phyloP scores from a whole-genome alignment of 345 rosid species.

The Pugionium cornutum region DNA sequence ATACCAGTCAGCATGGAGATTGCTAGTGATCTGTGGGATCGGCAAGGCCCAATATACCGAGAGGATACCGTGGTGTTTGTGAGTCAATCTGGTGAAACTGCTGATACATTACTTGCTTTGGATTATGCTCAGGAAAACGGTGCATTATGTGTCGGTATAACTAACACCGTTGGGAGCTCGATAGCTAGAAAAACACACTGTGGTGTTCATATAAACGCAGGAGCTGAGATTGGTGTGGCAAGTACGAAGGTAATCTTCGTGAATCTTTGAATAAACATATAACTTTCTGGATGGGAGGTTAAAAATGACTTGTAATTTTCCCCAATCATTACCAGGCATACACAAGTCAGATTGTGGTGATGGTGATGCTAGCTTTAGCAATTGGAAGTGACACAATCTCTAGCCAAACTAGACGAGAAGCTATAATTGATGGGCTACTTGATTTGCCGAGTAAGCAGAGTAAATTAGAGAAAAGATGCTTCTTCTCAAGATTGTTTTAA shows the following conservation, averaged over 20 bases:
- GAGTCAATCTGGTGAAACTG: conserved; percentile 99
- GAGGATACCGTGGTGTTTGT: conserved; percentile 97
- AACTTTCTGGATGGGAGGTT: no score
- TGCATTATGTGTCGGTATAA: conserved; percentile 95
- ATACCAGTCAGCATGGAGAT: conserved; percentile 98
- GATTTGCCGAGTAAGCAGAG: conserved; percentile 76
- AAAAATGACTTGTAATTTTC: background rate
- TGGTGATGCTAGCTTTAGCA: conserved; percentile 95
- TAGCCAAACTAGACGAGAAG: conserved; percentile 73
- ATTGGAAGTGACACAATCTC: conserved; percentile 88
- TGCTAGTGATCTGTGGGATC: conserved; percentile 92
- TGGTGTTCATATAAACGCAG: conserved; percentile 93
- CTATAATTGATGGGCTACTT: conserved; percentile 85
- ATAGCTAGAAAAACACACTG: conserved; percentile 90
- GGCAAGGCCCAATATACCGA: conserved; percentile 95
- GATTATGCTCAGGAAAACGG: conserved; percentile 86
- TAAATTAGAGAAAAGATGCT: background rate
- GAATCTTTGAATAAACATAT: conserved; percentile 2
- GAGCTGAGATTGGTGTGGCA: conserved; percentile 96
- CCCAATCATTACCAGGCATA: conserved; percentile 61
- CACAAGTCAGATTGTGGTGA: conserved; percentile 96
- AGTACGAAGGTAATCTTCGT: conserved; percentile 74
- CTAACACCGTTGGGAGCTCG: conserved; percentile 94
- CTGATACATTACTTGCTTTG: conserved; percentile 82
- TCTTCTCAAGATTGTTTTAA: no score